Evolutionary conservation across 2,329 filamentous ascomycete species (phyloP), one percentile per base, ranked within the genome.

Genomic region (Neonectria sp.): DNA sequence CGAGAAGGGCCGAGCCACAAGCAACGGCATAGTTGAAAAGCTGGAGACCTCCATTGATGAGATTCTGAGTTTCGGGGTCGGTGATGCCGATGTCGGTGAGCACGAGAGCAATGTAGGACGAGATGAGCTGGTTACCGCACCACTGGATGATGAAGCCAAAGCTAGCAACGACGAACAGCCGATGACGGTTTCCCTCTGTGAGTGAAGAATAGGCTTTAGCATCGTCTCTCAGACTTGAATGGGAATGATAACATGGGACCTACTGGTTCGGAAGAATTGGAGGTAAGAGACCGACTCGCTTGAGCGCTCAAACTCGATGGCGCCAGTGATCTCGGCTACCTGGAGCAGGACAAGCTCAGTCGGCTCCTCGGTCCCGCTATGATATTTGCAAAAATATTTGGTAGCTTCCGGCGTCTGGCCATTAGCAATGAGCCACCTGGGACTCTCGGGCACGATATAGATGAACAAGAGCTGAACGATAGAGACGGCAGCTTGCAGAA

Each of bases 21-120:
- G 79, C 76, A 65, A 79, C 73, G 62, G 78, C 77, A 40, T 80
- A 79, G 33, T 81, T 78, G 25, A 77, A 73, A 2, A 80, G 77
- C 48, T 82, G 81, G 13, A 82, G 69, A 43, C 60, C 37, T 21
- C 79, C 81, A 62, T 83, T 84, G 73, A 84, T 82, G 33, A 79
- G 65, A n/a, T 78, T 78, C 68, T 84, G 82, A 2, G 76, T 75
- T 35, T 79, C 73, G 7, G 78, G 68, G 24, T 79, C 71, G 1
- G 78, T 82, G 67, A 82, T 79, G 7, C 80, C 80, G n/a, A 82
- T 77, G 3, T 46, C 59, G 33, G 79, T 71, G 6, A 83, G 76
- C 7, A 83, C 77, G 15, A 75, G 73, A 43, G 69, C 70, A 11
- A 83, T 73, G 60, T 82, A 83, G 69, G 82, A 82, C 0, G 76